Conservation (phyloP, 208 protist species). For the Trypanosoma vivax region DNA sequence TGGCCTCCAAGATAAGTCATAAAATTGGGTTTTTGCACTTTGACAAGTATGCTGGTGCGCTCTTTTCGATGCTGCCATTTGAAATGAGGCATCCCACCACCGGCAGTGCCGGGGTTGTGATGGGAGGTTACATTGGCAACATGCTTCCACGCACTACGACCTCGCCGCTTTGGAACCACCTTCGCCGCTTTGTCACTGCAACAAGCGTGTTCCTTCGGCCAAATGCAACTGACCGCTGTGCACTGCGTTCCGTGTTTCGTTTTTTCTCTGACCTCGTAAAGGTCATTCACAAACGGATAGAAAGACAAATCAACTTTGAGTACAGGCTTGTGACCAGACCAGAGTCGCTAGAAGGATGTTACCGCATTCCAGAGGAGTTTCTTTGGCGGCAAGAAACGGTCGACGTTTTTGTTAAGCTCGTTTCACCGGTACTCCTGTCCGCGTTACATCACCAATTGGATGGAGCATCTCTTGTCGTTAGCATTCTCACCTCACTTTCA, state of each 20-base stretch:
- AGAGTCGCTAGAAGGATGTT: not conserved
- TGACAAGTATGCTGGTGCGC: conserved; percentile 57
- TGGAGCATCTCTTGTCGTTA: conserved; percentile 17
- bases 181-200: conserved; percentile 68
- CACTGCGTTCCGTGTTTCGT: conserved; percentile 22
- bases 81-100: conserved; percentile 32
- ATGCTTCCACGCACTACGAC: conserved; percentile 17
- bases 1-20: conserved; percentile 27
- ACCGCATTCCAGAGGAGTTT: conserved; percentile 6
- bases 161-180: conserved; percentile 72
- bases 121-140: conserved; percentile 15
- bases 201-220: conserved; percentile 65
- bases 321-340: not conserved
- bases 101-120: conserved; percentile 5
- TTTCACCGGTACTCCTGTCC: conserved; percentile 32
- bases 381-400: conserved; percentile 34
- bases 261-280: conserved; percentile 38
- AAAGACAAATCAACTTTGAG: conserved; percentile 4
- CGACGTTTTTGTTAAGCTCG: conserved; percentile 41
- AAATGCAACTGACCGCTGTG: conserved; percentile 16
- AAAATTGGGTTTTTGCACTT: conserved; percentile 35
- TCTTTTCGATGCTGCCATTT: conserved; percentile 52
- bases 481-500: conserved; percentile 31
- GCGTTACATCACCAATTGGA: conserved; percentile 27
- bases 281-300: conserved; percentile 11